Percentiles rank a stretch among this genome's conserved stretches.
phyloP scores from a whole-genome alignment of 2,329 filamentous ascomycete species.

The Colletotrichum caudatum region DNA sequence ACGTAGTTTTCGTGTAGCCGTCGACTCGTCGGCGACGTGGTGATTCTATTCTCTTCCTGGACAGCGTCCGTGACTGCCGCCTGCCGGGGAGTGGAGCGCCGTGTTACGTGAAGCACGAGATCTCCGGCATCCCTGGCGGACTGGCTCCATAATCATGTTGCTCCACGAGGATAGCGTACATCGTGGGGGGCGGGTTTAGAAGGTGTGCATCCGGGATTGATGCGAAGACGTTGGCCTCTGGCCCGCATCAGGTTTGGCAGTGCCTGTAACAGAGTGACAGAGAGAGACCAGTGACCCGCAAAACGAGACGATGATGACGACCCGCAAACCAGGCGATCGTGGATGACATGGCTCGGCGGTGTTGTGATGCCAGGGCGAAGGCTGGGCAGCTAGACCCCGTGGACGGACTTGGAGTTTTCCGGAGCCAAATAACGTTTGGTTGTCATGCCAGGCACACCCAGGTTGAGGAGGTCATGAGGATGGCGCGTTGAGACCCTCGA shows the following conservation, averaged over 20 bases:
- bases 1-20: background rate
- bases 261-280: constrained; percentile 13
- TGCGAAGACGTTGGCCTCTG: constrained; percentile 2
- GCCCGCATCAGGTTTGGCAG: constrained; percentile 16
- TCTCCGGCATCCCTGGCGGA: constrained; percentile 21
- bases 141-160: constrained; percentile 7
- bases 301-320: constrained; percentile 22
- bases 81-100: constrained; percentile 25
- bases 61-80: constrained; percentile 16
- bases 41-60: background rate
- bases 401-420: constrained; percentile 28
- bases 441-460: constrained; percentile 35
- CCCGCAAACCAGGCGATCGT: constrained; percentile 23
- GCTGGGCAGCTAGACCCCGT: constrained; percentile 1
- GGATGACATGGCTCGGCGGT: constrained; percentile 17
- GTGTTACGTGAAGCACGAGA: constrained; percentile 26
- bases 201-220: constrained; percentile 9
- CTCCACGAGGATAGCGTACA: constrained; percentile 16
- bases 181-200: constrained; percentile 17
- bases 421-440: constrained; percentile 29
- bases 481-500: constrained; percentile 29
- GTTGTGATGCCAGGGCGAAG: constrained; percentile 15
- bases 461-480: constrained; percentile 34
- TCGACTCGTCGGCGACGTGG: background rate
- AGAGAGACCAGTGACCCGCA: constrained; percentile 3